Conservation (phyloP, 352 stramenopile genomes). For the Phytopythium helicoides region DNA sequence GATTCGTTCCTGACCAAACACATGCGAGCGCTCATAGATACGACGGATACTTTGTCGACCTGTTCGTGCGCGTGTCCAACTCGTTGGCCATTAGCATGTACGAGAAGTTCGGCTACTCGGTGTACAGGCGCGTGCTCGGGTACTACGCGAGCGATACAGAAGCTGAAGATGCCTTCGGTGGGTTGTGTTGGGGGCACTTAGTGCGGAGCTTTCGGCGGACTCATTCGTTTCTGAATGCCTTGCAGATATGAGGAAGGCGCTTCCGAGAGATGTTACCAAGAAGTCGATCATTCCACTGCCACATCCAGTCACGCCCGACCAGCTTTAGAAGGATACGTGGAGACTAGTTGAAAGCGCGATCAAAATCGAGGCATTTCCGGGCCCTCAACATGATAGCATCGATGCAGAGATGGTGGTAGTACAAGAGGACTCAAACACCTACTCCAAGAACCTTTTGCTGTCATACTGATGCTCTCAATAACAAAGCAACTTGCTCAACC, state of each 20-base stretch:
- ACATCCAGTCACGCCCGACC: constrained; percentile 83
- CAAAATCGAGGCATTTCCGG: background rate
- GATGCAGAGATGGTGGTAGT: no score
- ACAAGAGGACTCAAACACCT: no score
- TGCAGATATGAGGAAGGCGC: constrained; percentile 92
- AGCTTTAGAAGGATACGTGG: constrained; percentile 34
- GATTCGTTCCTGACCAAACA: background rate
- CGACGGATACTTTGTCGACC: constrained; percentile 98
- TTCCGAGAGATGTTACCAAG: constrained; percentile 86
- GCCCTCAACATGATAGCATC: no score
- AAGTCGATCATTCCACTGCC: constrained; percentile 89
- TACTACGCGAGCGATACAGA: constrained; percentile 90
- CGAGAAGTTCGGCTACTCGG: constrained; percentile 90
- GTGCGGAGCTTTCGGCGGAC: no score
- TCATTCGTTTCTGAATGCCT: constrained; percentile 1
- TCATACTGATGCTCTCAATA: no score
- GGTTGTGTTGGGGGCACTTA: background rate
- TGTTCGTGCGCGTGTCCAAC: constrained; percentile 98
- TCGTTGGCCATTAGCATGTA: constrained; percentile 92
- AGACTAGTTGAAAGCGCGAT: background rate
- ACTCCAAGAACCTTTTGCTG: no score
- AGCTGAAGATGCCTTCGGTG: constrained; percentile 89
- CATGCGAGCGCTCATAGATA: constrained; percentile 28
- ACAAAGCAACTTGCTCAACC: no score
- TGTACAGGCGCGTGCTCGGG: constrained; percentile 90